phyloP scores from a whole-genome alignment of 179 eudicot species.

The Beta lomatogona region DNA sequence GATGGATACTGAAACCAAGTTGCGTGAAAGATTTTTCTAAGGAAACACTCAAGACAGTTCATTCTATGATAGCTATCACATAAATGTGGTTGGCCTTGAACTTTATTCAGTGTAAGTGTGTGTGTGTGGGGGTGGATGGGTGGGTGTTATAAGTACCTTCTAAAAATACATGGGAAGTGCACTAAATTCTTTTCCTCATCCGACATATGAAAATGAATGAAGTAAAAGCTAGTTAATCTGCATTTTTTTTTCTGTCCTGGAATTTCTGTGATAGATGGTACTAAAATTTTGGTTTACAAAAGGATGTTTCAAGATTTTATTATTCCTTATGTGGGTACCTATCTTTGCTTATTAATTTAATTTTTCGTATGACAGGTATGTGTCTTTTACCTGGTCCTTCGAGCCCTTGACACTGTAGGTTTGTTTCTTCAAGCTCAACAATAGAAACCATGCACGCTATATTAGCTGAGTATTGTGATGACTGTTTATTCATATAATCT shows the following conservation, averaged over 20 bases:
- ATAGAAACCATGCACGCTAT: background rate
- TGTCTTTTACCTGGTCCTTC: constrained; percentile 91
- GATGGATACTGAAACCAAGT: background rate
- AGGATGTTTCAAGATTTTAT: background rate
- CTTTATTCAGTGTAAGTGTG: background rate
- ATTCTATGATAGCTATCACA: background rate
- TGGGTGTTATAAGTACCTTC: background rate
- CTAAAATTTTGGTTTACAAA: background rate
- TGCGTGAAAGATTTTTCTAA: background rate
- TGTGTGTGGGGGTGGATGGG: background rate
- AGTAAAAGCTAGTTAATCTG: background rate
- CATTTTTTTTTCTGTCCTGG: no score
- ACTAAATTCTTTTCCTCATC: background rate
- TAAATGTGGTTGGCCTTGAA: background rate
- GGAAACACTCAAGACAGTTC: background rate
- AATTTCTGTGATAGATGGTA: background rate
- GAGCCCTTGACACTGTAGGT: constrained; percentile 99
- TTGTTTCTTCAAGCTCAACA: constrained; percentile 27
- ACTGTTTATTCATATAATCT: no score
- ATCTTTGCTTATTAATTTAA: constrained; percentile 4
- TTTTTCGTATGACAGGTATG: constrained; percentile 62
- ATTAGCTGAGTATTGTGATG: background rate
- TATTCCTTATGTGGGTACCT: background rate
- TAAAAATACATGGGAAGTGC: background rate
- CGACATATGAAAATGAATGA: background rate